Evolutionary conservation across 768 basidiomycete genomes (phyloP), one percentile per base, ranked within the genome.

Genomic region (Suillus bovinus): DNA sequence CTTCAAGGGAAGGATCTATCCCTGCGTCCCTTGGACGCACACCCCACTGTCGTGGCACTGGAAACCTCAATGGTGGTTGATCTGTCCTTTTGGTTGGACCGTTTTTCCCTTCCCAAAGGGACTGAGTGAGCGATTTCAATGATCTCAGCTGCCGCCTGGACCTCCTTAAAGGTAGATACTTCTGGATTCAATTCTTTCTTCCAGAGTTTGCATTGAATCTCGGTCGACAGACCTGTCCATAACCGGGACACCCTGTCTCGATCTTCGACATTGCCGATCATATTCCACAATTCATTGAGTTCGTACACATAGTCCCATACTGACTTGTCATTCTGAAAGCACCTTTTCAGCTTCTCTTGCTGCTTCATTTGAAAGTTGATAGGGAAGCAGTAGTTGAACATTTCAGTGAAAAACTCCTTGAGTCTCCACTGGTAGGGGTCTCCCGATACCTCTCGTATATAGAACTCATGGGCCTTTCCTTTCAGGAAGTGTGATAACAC

Each of bases 361-460:
- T 75, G 75, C 24, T 74, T 55, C 2, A 66, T 41, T 0, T 65
- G 47, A 44, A 69, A 66, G 31, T 69, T 60, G 0, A 70, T 55
- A 0, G 77, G 77, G 65, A 79, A 80, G 33, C 78, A 77, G 34
- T 75, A 77, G 36, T 78, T 68, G 56, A 76, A 79, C 41, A 80
- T 22, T 41, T 68, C 73, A 4, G 58, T 27, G 57, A 77, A 78
- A 61, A 79, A 78, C 1, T 70, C 36, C 5, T 65, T 36, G 0
- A 79, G 39, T 0, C 31, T 60, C 76, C 77, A 80, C 0, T 68
- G 44, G 4, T 70, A 59, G 0, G 68, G 59, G 13, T 70, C 69
- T 2, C 62, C 54, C 0, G 76, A 64, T 0, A 79, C 72, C 20
- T 71, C 66, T 14, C 69, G 66, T 1, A 69, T 66, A 46, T 78